Base-by-base conservation (phyloP, 1,284 basidiomycete species). In the Athelia psychrophila region DNA sequence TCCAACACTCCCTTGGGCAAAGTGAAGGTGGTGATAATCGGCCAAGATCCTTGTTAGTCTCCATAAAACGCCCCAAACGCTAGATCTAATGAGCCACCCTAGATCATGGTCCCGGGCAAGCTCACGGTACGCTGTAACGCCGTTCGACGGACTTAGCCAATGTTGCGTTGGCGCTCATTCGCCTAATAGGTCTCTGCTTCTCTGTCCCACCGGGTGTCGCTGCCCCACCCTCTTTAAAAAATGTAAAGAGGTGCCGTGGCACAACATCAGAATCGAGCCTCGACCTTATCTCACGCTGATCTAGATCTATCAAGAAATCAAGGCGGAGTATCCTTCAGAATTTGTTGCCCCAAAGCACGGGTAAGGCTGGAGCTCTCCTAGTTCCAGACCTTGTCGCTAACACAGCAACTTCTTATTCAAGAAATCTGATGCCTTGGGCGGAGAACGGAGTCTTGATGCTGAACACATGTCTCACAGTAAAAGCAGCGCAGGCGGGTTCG, bases 381-480 rank as follows among this genome's bases (percentile, higher is more conserved):
- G 47, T 27, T 50, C 51, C 33, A 52, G 48, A 47, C 54, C 57
- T 54, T 54, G 47, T 48, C 49, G 49, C 44, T 51, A 24, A 53
- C 38, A 60, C 50, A 50, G 52, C 53, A 52, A 54, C 56, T 53
- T 54, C 46, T 52, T 56, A 48, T 45, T 48, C 56, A 58, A 92
- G 94, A 53, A 91, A 93, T 66, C 76, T 98, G 44, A 83, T 83
- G 10, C 72, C 79, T 20, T 95, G 93, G 91, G 93, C 94, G 1
- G 78, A 84, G 55, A 88, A 90, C 57, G 95, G 95, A 36, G 95
- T 98, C 32, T 76, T 98, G 48, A 80, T 98, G 64, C 81, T 98
- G 49, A 98, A 98, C 72, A 91, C 94, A 2, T 91, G 88, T 56
- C 77, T 98, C 30, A 95, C 93, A 1, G 93, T 96, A 25, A 80